A percentile compares a stretch with the other conserved stretches of the same genome.
These are phyloP conservation scores for Lactarius evosmus DNA, from an alignment of 768 basidiomycete species.

Conservation along the genomic window DNA sequence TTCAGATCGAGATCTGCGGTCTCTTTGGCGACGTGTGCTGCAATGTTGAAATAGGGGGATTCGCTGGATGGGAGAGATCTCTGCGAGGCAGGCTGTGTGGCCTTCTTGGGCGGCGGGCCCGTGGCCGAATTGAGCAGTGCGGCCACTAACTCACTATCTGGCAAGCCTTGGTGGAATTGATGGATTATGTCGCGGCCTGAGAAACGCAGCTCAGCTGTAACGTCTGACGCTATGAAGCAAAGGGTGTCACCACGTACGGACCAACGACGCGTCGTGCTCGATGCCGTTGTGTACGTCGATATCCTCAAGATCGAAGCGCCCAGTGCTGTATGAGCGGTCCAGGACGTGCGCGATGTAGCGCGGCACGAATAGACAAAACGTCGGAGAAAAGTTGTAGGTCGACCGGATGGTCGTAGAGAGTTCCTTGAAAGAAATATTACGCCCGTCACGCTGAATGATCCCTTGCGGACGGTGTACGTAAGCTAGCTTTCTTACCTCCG, in stretches of 20 bases:
- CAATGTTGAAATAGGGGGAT: constrained; percentile 13
- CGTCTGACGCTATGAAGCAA: neutral
- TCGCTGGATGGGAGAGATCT: constrained; percentile 1
- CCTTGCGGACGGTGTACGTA: constrained; percentile 27
- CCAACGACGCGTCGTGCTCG: constrained; percentile 65
- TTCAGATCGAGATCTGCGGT: constrained; percentile 19
- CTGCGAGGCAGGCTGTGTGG: neutral
- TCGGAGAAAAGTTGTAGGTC: constrained; percentile 67
- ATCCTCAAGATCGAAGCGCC: constrained; percentile 62
- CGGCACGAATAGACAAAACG: constrained; percentile 67
- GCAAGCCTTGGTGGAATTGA: constrained; percentile 52
- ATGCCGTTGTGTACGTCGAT: constrained; percentile 73
- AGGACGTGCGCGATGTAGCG: constrained; percentile 57
- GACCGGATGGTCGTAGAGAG: constrained; percentile 41
- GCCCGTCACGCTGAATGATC: constrained; percentile 59
- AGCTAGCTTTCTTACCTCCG: neutral
- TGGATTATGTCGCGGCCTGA: constrained; percentile 52
- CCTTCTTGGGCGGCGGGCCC: constrained; percentile 43
- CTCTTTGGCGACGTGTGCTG: constrained; percentile 6
- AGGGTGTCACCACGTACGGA: constrained; percentile 42
- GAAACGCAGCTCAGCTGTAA: neutral
- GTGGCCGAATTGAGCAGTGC: constrained; percentile 57
- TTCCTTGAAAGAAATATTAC: constrained; percentile 58
- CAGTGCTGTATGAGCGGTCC: constrained; percentile 51
- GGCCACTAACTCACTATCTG: constrained; percentile 46